These are phyloP conservation scores for Melanogaster broomeanus DNA, from an alignment of 768 basidiomycete species.

Conservation along the genomic window DNA sequence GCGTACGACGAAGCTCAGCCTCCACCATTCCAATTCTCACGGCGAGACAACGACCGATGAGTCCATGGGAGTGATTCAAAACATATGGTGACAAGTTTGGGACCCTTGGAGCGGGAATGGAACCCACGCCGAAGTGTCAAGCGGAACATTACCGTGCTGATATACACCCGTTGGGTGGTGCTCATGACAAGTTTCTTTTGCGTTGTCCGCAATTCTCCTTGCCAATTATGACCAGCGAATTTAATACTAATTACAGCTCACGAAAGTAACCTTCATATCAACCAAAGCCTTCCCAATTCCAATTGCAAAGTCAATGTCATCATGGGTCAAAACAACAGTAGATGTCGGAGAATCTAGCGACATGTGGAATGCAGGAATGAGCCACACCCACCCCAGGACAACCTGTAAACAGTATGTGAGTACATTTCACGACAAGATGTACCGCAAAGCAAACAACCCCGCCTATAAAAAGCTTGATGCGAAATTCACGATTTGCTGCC, in stretches of 20 bases:
- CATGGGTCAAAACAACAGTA: slow-evolving; percentile 47
- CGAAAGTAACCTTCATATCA: slow-evolving; percentile 65
- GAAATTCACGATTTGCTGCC: slow-evolving; percentile 66
- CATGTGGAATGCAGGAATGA: slow-evolving; percentile 84
- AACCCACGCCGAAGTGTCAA: too few species aligned
- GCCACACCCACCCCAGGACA: slow-evolving; percentile 85
- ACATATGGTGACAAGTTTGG: too few species aligned
- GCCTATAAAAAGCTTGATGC: slow-evolving; percentile 72
- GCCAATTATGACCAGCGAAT: too few species aligned
- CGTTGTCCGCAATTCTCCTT: too few species aligned
- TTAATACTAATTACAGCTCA: slow-evolving; percentile 36
- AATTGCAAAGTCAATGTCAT: slow-evolving; percentile 77
- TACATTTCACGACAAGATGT: not conserved
- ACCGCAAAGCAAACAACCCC: slow-evolving; percentile 44
- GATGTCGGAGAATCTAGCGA: slow-evolving; percentile 44
- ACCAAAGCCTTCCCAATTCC: slow-evolving; percentile 70
- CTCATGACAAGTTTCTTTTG: too few species aligned
- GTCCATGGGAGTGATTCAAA: too few species aligned
- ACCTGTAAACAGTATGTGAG: slow-evolving; percentile 41
- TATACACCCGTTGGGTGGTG: too few species aligned
- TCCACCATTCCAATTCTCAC: too few species aligned
- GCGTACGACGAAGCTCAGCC: too few species aligned
- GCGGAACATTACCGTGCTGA: too few species aligned
- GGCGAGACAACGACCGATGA: too few species aligned
- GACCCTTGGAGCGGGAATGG: too few species aligned